Conservation (phyloP, 768 basidiomycete genomes). For the Amanita rubescens region DNA sequence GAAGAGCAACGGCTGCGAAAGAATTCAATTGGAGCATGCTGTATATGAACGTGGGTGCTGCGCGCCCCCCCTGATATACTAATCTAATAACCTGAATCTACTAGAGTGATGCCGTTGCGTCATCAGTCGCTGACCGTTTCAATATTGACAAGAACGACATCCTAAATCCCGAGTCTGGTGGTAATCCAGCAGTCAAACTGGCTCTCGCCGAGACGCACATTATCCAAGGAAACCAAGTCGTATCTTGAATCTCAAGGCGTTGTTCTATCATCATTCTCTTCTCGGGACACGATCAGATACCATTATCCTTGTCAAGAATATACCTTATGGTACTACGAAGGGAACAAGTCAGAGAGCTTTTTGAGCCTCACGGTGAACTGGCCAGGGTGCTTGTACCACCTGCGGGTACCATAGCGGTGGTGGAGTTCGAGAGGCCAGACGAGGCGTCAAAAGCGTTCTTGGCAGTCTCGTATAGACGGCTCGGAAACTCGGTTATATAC, state of each 20-base stretch:
- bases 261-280: conserved; percentile 49
- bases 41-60: conserved; percentile 88
- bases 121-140: conserved; percentile 86
- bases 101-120: conserved; percentile 91
- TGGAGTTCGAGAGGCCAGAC: conserved; percentile 69
- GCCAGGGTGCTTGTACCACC: conserved; percentile 77
- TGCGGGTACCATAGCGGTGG: conserved; percentile 87
- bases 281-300: conserved; percentile 62
- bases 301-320: conserved; percentile 90
- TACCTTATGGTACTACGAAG: conserved; percentile 83
- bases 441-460: conserved; percentile 74
- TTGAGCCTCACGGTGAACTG: conserved; percentile 68
- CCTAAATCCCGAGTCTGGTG: conserved; percentile 69
- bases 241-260: conserved; percentile 80
- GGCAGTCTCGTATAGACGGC: conserved; percentile 76
- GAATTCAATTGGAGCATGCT: conserved; percentile 92
- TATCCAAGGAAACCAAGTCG: conserved; percentile 88
- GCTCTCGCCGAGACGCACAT: conserved; percentile 95
- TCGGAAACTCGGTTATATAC: conserved; percentile 88
- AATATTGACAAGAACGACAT: conserved; percentile 83
- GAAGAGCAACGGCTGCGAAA: conserved; percentile 61
- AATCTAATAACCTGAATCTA: conserved; percentile 7
- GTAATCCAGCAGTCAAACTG: conserved; percentile 85
- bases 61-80: neutral
- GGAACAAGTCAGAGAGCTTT: conserved; percentile 71